Conservation (phyloP, 2,329 filamentous ascomycete species). For the Colletotrichum orbiculare region DNA sequence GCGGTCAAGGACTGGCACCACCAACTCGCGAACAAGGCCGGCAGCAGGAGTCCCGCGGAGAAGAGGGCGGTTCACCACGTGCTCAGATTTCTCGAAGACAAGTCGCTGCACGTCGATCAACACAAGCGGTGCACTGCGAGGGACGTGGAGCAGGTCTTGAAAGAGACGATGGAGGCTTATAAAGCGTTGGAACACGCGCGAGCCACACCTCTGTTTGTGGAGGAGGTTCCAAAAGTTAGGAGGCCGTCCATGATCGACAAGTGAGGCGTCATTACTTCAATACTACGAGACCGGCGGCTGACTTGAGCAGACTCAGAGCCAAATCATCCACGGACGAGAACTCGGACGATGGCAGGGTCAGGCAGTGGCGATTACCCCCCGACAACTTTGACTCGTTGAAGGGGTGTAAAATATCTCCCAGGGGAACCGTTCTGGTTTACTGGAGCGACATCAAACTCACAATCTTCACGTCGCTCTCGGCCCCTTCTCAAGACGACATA, state of each 20-base stretch:
- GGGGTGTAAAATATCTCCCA: slow-evolving; percentile 2
- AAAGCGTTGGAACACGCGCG: not conserved
- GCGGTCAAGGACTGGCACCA: not conserved
- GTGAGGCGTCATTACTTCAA: not conserved
- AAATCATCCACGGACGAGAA: no score
- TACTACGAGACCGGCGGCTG: no score
- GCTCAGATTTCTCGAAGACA: slow-evolving; percentile 5
- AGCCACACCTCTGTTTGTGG: not conserved
- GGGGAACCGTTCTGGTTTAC: not conserved
- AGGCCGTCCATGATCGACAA: not conserved
- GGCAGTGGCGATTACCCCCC: not conserved
- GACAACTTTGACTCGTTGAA: not conserved
- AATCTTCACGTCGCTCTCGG: not conserved
- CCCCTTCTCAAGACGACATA: not conserved
- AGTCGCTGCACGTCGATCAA: not conserved
- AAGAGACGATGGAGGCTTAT: not conserved
- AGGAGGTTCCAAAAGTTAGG: not conserved
- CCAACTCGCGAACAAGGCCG: not conserved
- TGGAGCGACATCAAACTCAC: slow-evolving; percentile 2
- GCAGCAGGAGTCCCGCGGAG: not conserved
- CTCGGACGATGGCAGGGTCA: not conserved
- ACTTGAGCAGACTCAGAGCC: no score
- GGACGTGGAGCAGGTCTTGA: not conserved
- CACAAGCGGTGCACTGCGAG: slow-evolving; percentile 3
- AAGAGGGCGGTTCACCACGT: not conserved